Evolutionary conservation across 179 eudicot genomes (phyloP).

Genomic region (Dionaea muscipula): DNA sequence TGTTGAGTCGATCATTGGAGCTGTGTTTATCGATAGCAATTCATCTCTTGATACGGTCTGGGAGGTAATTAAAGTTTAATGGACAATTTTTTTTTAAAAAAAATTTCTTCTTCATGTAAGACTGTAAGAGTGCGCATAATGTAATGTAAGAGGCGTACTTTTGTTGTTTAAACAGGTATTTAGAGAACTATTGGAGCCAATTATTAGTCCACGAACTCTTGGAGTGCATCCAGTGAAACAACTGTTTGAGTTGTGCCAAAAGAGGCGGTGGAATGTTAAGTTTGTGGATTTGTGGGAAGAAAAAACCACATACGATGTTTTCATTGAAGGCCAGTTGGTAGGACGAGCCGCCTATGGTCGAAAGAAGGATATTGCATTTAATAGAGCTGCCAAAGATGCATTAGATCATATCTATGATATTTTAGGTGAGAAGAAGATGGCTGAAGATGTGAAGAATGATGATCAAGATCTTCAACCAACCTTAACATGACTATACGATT

Average conservation of each 20-base stretch:
- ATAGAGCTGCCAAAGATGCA: constrained; percentile 40
- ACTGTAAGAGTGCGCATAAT: background rate
- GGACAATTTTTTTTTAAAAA: background rate
- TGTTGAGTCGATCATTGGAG: constrained; percentile 40
- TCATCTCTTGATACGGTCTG: constrained; percentile 25
- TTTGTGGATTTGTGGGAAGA: constrained; percentile 26
- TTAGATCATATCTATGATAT: constrained; percentile 7
- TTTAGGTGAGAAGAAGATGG: background rate
- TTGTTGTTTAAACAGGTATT: constrained; percentile 18
- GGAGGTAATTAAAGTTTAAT: constrained; percentile 25
- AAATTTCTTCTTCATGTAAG: background rate
- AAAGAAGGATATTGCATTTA: constrained; percentile 29
- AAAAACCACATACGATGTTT: constrained; percentile 11
- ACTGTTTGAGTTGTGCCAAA: constrained; percentile 32
- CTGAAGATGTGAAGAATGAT: too few species aligned
- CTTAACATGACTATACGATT: too few species aligned
- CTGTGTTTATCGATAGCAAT: constrained; percentile 24
- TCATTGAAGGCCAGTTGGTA: constrained; percentile 15
- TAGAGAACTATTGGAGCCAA: constrained; percentile 28
- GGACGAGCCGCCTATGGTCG: constrained; percentile 18
- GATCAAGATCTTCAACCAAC: too few species aligned
- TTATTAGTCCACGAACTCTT: constrained; percentile 23
- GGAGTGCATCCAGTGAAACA: constrained; percentile 24
- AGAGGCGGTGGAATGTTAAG: constrained; percentile 11
- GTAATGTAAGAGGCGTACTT: background rate